Evolutionary conservation across 257 asterid species (phyloP).

Genomic region (Voacanga thouarsii): DNA sequence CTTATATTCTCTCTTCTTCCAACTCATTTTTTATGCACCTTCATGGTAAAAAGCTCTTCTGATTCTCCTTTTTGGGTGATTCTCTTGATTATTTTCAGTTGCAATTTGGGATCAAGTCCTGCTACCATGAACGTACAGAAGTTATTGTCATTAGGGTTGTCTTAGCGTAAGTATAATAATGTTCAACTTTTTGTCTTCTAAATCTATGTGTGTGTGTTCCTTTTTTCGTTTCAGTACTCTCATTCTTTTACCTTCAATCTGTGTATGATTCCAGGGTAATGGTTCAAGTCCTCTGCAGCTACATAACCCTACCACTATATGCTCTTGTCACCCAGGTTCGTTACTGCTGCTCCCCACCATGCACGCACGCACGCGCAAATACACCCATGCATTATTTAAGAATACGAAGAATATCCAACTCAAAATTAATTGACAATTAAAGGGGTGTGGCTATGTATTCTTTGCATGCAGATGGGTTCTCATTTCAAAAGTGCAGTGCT

Average conservation of each 20-base stretch:
- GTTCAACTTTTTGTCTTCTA: neutral
- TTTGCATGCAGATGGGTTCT: constrained; percentile 61
- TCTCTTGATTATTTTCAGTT: constrained; percentile 32
- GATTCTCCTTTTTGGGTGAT: neutral
- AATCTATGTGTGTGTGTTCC: neutral
- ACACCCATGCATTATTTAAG: neutral
- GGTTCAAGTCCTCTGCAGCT: constrained; percentile 77
- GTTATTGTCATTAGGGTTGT: constrained; percentile 54
- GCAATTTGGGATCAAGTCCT: constrained; percentile 64
- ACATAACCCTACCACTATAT: constrained; percentile 78
- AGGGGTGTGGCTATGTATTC: too few relatives aligned
- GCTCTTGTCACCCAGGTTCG: constrained; percentile 82
- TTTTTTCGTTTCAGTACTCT: neutral
- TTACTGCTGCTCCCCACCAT: neutral
- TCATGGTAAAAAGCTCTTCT: neutral
- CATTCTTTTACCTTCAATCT: neutral
- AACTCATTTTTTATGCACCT: neutral
- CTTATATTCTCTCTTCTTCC: too few relatives aligned
- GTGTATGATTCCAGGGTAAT: constrained; percentile 36
- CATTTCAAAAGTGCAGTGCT: constrained; percentile 46
- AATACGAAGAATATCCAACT: too few relatives aligned
- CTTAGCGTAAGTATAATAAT: constrained; percentile 54
- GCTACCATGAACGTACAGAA: constrained; percentile 52
- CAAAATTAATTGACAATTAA: too few relatives aligned
- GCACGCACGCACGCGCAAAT: neutral